A percentile compares a stretch with the other conserved stretches of the same genome.
Conservation (phyloP, 163 green algal genomes). For the Prototheca wickerhamii region DNA sequence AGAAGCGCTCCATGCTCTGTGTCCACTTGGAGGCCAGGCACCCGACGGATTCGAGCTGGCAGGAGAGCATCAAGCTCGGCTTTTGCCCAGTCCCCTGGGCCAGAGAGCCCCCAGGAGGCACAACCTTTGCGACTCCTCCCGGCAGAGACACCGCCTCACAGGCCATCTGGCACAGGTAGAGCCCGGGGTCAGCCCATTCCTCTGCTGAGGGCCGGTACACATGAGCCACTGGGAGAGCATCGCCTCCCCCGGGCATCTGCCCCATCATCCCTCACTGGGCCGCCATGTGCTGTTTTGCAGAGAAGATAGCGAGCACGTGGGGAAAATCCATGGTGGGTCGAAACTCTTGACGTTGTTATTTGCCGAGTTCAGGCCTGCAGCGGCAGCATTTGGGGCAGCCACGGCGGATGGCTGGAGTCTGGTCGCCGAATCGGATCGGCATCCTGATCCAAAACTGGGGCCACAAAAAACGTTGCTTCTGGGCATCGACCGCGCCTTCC, state of each 20-base stretch:
- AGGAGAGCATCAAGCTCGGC: neutral
- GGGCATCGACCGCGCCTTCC: no score
- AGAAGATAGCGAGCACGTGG: neutral
- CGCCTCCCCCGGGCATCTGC: conserved; percentile 1
- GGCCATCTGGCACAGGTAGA: conserved; percentile 31
- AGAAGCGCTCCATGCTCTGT: conserved; percentile 26
- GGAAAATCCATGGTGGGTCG: no score
- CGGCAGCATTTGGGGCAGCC: no score
- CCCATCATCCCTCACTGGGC: neutral
- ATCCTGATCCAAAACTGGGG: no score
- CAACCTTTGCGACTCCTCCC: conserved; percentile 40
- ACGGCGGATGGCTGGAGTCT: no score
- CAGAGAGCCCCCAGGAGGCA: conserved; percentile 38
- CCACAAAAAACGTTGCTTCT: no score
- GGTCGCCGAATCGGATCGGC: no score
- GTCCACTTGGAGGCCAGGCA: neutral
- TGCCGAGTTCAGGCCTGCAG: no score
- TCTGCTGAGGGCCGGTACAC: conserved; percentile 28
- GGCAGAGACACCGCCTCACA: conserved; percentile 4
- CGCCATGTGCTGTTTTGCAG: no score
- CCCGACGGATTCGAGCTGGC: conserved; percentile 38
- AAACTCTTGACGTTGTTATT: no score
- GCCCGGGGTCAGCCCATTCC: conserved; percentile 40
- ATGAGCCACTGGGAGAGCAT: conserved; percentile 22
- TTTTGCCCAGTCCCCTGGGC: conserved; percentile 27